Conservation (phyloP, 805 yeast species). For the Suhomyces sp. region DNA sequence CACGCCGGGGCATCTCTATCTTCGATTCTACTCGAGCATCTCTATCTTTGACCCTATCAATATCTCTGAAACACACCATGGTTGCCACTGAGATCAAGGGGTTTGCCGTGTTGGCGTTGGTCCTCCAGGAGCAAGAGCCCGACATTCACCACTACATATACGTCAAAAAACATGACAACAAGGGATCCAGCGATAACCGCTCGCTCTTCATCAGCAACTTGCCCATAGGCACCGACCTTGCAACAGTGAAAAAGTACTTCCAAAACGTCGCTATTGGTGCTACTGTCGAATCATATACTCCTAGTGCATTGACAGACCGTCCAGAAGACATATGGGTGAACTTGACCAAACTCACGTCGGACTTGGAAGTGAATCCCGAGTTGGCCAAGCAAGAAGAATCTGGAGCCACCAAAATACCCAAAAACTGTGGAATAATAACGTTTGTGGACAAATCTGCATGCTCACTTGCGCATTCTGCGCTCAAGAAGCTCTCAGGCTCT, state of each 20-base stretch:
- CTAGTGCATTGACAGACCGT: constrained; percentile 37
- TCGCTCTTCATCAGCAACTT: constrained; percentile 74
- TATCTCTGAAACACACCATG: neutral
- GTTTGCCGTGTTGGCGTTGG: constrained; percentile 49
- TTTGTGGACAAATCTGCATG: constrained; percentile 71
- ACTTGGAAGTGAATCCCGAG: constrained; percentile 36
- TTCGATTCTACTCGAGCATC: neutral
- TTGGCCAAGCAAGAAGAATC: constrained; percentile 19
- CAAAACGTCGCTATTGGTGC: constrained; percentile 61
- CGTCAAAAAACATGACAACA: constrained; percentile 59
- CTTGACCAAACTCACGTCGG: constrained; percentile 58
- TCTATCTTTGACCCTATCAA: neutral
- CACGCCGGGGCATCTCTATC: neutral
- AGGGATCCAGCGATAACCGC: constrained; percentile 28
- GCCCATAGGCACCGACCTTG: constrained; percentile 59
- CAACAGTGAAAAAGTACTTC: constrained; percentile 55
- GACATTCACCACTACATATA: constrained; percentile 54
- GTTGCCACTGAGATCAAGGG: constrained; percentile 51
- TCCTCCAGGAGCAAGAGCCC: constrained; percentile 28
- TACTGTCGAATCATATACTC: constrained; percentile 48
- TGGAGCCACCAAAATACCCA: constrained; percentile 52
- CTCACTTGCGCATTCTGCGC: constrained; percentile 59
- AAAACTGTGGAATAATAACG: constrained; percentile 68
- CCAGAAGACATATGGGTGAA: constrained; percentile 46
- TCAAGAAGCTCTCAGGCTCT: constrained; percentile 46